Evolutionary conservation across 2,329 filamentous ascomycete species (phyloP).

Genomic region (Colletotrichum sidae): DNA sequence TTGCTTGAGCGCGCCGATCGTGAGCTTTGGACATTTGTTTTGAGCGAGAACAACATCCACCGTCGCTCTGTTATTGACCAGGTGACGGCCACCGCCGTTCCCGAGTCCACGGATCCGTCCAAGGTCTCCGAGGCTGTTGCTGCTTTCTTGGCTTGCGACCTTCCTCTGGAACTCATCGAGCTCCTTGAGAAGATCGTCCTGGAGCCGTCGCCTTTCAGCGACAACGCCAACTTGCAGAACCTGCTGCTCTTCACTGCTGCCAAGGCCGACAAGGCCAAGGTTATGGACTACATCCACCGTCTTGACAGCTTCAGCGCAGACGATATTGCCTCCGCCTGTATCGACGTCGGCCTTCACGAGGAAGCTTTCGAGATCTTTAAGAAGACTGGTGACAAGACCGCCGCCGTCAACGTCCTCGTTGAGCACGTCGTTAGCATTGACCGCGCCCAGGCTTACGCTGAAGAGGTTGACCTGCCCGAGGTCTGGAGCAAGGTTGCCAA

Average conservation of each 20-base stretch:
- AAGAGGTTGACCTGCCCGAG: slow-evolving; percentile 91
- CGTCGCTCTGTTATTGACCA: slow-evolving; percentile 95
- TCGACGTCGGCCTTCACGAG: slow-evolving; percentile 93
- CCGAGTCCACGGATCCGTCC: slow-evolving; percentile 90
- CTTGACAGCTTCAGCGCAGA: slow-evolving; percentile 90
- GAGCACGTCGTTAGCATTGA: slow-evolving; percentile 99
- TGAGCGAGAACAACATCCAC: slow-evolving; percentile 96
- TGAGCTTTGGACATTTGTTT: slow-evolving; percentile 94
- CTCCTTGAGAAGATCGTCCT: slow-evolving; percentile 98
- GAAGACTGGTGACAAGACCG: slow-evolving; percentile 91
- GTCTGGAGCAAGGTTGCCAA: slow-evolving; percentile 99
- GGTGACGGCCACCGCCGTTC: slow-evolving; percentile 94
- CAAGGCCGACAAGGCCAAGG: slow-evolving; percentile 93
- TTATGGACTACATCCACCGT: slow-evolving; percentile 96
- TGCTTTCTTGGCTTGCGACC: slow-evolving; percentile 89
- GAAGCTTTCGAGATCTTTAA: slow-evolving; percentile 99
- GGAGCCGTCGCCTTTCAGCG: slow-evolving; percentile 99
- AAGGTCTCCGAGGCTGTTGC: slow-evolving; percentile 96
- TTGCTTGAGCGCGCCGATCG: slow-evolving; percentile 88
- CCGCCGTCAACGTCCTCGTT: slow-evolving; percentile 90
- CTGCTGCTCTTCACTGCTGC: slow-evolving; percentile 95
- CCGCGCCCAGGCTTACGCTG: slow-evolving; percentile 93
- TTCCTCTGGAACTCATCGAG: slow-evolving; percentile 95
- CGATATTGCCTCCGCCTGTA: slow-evolving; percentile 92
- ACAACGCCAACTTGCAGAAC: slow-evolving; percentile 97